Percentiles rank a stretch among this genome's conserved stretches.
Conservation (phyloP, 139 green algal species). For the Coccomyxa sp. region DNA sequence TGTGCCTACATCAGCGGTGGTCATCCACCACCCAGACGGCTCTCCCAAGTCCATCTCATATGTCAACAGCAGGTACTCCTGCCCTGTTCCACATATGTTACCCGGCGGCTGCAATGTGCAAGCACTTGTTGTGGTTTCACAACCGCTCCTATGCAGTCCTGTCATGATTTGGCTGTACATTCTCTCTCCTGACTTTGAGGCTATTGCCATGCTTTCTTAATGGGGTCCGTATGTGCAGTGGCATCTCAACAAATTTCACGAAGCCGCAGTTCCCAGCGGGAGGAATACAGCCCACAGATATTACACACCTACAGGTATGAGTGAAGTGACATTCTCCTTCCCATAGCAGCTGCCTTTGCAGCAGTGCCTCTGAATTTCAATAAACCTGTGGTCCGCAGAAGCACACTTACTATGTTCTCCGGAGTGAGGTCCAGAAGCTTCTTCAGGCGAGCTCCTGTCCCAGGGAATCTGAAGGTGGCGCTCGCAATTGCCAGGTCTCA, state of each 20-base stretch:
- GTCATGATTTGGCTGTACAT: too few species aligned
- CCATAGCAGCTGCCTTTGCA: too few species aligned
- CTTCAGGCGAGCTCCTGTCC: background rate
- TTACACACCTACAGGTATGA: background rate
- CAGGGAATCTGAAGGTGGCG: background rate
- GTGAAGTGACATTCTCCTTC: too few species aligned
- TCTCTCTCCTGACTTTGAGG: too few species aligned
- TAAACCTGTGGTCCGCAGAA: background rate
- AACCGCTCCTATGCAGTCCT: too few species aligned
- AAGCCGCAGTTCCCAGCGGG: background rate
- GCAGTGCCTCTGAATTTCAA: background rate
- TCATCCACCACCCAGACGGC: background rate
- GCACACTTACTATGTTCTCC: background rate
- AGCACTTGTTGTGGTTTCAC: too few species aligned
- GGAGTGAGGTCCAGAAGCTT: background rate
- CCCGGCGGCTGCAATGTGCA: background rate
- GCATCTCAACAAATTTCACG: background rate
- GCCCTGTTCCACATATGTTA: background rate
- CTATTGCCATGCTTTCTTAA: too few species aligned
- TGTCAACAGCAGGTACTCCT: background rate
- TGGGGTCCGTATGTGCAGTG: too few species aligned
- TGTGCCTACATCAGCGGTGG: background rate
- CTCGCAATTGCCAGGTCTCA: background rate
- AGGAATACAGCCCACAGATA: background rate
- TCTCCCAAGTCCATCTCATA: background rate